Conservation (phyloP, 768 basidiomycete genomes). For the Suillus paluster region DNA sequence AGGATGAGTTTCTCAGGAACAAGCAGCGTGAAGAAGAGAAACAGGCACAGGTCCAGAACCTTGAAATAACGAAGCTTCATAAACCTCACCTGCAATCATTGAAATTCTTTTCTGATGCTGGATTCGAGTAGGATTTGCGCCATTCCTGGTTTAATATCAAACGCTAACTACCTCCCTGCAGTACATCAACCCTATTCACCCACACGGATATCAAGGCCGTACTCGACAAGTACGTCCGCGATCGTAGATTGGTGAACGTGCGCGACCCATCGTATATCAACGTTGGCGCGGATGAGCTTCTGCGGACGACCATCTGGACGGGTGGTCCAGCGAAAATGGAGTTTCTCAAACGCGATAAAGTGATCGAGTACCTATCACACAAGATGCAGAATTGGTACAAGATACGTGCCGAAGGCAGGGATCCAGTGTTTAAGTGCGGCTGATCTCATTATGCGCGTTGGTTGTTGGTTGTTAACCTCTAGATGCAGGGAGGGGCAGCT, state of each 20-base stretch:
- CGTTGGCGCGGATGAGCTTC: conserved; percentile 50
- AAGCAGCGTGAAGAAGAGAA: conserved; percentile 62
- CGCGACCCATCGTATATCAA: conserved; percentile 73
- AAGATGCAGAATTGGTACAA: conserved; percentile 76
- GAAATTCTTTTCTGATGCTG: conserved; percentile 65
- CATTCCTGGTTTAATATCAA: conserved; percentile 33
- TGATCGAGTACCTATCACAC: too few species aligned
- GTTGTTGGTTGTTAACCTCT: conserved; percentile 7
- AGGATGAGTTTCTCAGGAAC: conserved; percentile 65
- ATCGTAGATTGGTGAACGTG: conserved; percentile 65
- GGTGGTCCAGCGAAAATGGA: too few species aligned
- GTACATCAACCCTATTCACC: conserved; percentile 58
- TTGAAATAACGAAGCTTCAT: too few species aligned
- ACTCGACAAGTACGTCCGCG: conserved; percentile 65
- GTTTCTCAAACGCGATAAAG: too few species aligned
- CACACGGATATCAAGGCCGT: conserved; percentile 57
- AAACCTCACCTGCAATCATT: conserved; percentile 58
- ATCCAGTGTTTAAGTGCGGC: conserved; percentile 62
- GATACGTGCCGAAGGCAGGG: conserved; percentile 56
- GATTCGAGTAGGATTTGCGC: conserved; percentile 53
- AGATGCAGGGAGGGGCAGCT: conserved; percentile 68
- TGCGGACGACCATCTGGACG: too few species aligned
- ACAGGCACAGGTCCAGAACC: conserved; percentile 49
- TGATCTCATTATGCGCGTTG: background rate
- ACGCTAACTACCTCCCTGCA: conserved; percentile 31